phyloP scores from a whole-genome alignment of 2,329 filamentous ascomycete species.

The Penicillium polonicum region DNA sequence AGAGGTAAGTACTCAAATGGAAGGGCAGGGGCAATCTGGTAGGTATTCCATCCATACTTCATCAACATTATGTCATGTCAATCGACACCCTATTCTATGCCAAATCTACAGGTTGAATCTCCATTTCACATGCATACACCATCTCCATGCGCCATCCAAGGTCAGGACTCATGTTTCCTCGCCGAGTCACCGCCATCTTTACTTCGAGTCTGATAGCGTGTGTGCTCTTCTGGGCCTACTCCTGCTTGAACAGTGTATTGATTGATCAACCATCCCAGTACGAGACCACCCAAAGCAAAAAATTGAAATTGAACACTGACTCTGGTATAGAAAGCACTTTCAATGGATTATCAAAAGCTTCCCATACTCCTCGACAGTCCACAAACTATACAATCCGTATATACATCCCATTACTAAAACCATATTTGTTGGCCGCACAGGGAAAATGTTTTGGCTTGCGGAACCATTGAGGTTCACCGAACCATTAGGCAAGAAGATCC shows the following conservation, averaged over 20 bases:
- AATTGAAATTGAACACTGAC: background rate
- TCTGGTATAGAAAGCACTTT: background rate
- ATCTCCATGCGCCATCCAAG: background rate
- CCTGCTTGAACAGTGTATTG: background rate
- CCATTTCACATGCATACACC: background rate
- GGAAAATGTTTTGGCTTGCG: background rate
- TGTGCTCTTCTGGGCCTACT: background rate
- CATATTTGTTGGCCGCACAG: background rate
- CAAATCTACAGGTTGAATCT: background rate
- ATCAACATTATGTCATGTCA: conserved; percentile 6
- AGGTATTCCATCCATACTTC: background rate
- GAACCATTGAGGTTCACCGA: conserved; percentile 6
- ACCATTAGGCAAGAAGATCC: conserved; percentile 11
- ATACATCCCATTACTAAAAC: background rate
- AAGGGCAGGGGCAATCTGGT: background rate
- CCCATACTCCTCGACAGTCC: background rate
- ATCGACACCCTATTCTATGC: background rate
- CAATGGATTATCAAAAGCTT: background rate
- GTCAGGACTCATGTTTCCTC: background rate
- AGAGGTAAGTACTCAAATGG: background rate
- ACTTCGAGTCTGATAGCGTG: background rate
- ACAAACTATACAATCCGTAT: background rate
- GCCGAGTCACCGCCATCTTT: background rate
- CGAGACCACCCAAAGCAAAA: background rate
- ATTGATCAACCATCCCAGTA: background rate